phyloP scores from a whole-genome alignment of 441 rosid species.

The Syzygium malaccense region DNA sequence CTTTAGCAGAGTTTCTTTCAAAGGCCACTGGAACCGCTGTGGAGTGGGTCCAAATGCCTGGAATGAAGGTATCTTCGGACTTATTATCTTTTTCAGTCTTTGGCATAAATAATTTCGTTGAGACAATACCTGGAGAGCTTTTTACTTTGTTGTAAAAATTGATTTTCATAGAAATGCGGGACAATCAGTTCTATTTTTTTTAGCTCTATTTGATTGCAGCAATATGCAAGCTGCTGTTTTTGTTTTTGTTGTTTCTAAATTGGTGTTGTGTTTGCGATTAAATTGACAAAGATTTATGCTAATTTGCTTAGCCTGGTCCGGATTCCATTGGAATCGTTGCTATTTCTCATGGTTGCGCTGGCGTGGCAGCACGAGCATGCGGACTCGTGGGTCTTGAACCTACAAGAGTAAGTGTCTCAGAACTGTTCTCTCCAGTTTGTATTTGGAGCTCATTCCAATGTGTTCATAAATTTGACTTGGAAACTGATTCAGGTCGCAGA shows the following conservation, averaged over 20 bases:
- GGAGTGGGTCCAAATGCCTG: conserved; percentile 99
- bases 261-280: neutral
- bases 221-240: neutral
- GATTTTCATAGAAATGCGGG: neutral
- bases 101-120: neutral
- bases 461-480: neutral
- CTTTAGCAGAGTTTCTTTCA: conserved; percentile 99
- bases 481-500: conserved; percentile 66
- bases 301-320: conserved; percentile 95
- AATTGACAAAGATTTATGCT: neutral
- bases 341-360: conserved; percentile 99
- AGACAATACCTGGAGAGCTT: neutral
- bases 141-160: neutral
- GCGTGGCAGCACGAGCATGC: conserved; percentile 99
- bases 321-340: conserved; percentile 99
- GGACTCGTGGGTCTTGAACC: conserved; percentile 99
- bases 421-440: neutral
- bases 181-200: neutral
- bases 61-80: conserved; percentile 84
- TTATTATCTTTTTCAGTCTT: neutral
- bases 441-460: neutral
- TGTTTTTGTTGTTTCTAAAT: neutral
- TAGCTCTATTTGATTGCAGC: neutral
- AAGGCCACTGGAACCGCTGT: conserved; percentile 99
- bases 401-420: conserved; percentile 61